Evolutionary conservation across 2,329 filamentous ascomycete species (phyloP).

Genomic region (Anisogramma anomala): DNA sequence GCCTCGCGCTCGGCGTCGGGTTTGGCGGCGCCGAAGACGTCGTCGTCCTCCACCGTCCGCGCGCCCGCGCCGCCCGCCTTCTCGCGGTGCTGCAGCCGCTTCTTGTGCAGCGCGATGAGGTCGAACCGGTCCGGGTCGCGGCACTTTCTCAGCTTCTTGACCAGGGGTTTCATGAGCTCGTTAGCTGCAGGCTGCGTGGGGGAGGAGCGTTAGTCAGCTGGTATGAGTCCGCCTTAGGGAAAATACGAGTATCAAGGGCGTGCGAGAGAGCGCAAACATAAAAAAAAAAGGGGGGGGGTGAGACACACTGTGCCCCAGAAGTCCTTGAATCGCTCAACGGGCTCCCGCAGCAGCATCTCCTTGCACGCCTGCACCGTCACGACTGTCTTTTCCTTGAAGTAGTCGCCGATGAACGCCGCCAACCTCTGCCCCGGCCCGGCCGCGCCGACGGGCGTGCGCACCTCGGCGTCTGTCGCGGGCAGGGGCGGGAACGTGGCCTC

Average conservation of each 20-base stretch:
- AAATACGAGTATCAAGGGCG: too few species aligned
- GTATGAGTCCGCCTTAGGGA: too few species aligned
- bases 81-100: constrained; percentile 42
- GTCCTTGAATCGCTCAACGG: constrained; percentile 41
- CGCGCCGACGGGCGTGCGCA: constrained; percentile 10
- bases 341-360: constrained; percentile 43
- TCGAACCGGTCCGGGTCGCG: constrained; percentile 64
- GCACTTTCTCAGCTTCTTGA: constrained; percentile 61
- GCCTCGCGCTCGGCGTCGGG: constrained; percentile 24
- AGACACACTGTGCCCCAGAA: constrained; percentile 42
- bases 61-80: constrained; percentile 28
- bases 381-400: constrained; percentile 10
- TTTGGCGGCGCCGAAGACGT: constrained; percentile 32
- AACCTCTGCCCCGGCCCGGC: constrained; percentile 18
- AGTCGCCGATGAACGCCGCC: constrained; percentile 29
- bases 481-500: constrained; percentile 27
- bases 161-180: constrained; percentile 44
- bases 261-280: too few species aligned
- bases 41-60: constrained; percentile 26
- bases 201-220: constrained; percentile 24
- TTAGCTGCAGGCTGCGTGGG: constrained; percentile 31
- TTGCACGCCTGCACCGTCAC: constrained; percentile 37
- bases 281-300: constrained; percentile 8
- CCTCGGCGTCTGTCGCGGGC: constrained; percentile 12
- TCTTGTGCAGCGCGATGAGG: constrained; percentile 55